Base-by-base conservation (phyloP, 2,329 filamentous ascomycete genomes). In the Diaporthe destruens region DNA sequence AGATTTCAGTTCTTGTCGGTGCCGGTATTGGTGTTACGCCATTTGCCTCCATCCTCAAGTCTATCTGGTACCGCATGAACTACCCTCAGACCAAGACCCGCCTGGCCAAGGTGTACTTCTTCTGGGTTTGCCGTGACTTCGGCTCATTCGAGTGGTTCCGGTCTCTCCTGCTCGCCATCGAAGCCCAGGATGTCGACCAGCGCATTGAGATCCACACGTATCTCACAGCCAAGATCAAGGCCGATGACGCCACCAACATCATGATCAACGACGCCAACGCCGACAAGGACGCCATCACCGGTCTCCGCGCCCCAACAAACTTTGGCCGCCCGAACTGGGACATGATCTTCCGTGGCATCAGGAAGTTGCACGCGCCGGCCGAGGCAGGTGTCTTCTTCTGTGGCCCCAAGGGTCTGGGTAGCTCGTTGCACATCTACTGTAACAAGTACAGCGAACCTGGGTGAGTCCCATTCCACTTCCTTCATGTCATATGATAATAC, bases 1-100 rank as follows among this genome's bases (percentile, higher is more conserved):
- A 96, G 83, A 87, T 94, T 51, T 89, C 93, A 7, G 86, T 95
- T 34, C 88, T 96, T n/a, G 92, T 93, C 73, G 93, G 93, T 74
- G 94, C 93, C 0, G 93, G 93, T 81, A 96, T 96, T 75, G 93
- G 93, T 76, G 93, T 95, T 16, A 96, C 93, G n/a, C 93, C 93
- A 0, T 96, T 95, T 83, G 93, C 93, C 16, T 94, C 93, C 0
- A 95, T 96, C 77, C 87, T 96, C 79, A 97, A 97, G 86, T 95
- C 92, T 69, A 96, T 97, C 83, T 97, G 94, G 94, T 97, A 96
- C 85, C 90, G 94, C 65, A 95, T 96, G 92, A 96, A 95, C 87
- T 95, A 94, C 83, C 92, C 93, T 3, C 91, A 94, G 80, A 90
- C 92, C 82, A 93, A 92, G 84, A 95, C 93, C 3, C 88, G 93